Base-by-base conservation (phyloP, 2,329 filamentous ascomycete genomes). In the Sphaerulina musiva region DNA sequence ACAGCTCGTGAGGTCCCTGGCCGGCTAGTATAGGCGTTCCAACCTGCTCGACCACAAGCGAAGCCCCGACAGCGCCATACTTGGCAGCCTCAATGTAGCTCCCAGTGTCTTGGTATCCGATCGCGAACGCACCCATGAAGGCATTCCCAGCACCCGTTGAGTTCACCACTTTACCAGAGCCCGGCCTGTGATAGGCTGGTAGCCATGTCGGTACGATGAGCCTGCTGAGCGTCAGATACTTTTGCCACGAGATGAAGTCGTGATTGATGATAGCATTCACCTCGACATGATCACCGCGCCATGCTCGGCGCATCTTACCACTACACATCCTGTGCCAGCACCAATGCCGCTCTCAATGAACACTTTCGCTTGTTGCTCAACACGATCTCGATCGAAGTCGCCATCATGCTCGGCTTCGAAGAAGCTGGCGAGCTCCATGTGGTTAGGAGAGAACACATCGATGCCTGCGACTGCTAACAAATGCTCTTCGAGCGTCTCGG, bases 21-120 rank as follows among this genome's bases (percentile, higher is more conserved):
- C 66, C 61, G 46, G 66, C 65, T 48, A 89, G 64, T 1, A 69
- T 68, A 10, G 64, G 63, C 8, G 62, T 14, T 7, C 65, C 65
- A 3, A 64, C 55, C 29, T 61, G 60, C 43, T 66, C 63, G 5
- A 66, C 51, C 9, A 57, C 58, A 43, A 67, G 61, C 44, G 62
- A 64, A 1, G 65, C 64, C 11, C 62, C 65, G 8, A 67, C 62
- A 11, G 52, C 54, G 5, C 64, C 64, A 44, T 61, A 66, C 17
- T 43, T 56, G 6, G 61, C 64, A 20, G 64, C 65, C 44, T 58
- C 52, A 1, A 51, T 23, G 44, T 53, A 58, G 48, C 53, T 52
- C 2, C 54, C 48, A 12, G 56, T 60, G 45, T 61, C 49, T 44
- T 59, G 55, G 34, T 51, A 60, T 1, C 64, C 64, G 8, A 64